Evolutionary conservation across 1,139 yeast species (phyloP).

Genomic region (Hansenula lynferdii): DNA sequence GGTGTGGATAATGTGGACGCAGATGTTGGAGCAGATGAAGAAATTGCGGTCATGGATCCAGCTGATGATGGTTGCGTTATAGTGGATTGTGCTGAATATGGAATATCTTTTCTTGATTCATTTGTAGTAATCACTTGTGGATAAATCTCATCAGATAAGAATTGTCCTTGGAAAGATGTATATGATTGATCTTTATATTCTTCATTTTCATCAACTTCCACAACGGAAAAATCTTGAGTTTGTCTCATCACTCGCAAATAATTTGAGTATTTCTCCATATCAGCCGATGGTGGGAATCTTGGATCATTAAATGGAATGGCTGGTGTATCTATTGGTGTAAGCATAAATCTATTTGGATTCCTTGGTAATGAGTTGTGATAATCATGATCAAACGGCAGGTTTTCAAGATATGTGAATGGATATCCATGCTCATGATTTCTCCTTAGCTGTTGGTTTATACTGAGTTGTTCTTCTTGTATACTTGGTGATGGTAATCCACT

Average conservation of each 20-base stretch:
- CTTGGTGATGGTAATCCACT: neutral
- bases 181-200: neutral
- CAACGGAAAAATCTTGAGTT: slow-evolving; percentile 1
- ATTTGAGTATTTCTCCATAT: neutral
- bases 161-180: neutral
- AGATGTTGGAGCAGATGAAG: neutral
- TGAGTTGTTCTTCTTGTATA: neutral
- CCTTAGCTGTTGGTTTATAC: neutral
- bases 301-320: too few species aligned
- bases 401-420: too few species aligned
- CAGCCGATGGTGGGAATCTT: too few species aligned
- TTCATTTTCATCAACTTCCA: neutral
- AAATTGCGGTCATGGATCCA: neutral
- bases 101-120: neutral
- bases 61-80: neutral
- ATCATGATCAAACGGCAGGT: too few species aligned
- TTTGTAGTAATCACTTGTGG: neutral
- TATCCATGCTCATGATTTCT: neutral
- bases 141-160: neutral
- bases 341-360: neutral
- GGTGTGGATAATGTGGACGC: neutral
- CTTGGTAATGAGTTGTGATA: neutral
- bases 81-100: neutral
- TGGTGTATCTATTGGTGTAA: neutral
- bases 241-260: neutral